Percentiles rank a stretch among this genome's conserved stretches.
phyloP scores from a whole-genome alignment of 495 filamentous ascomycete species.

The Recurvomyces mirabilis region DNA sequence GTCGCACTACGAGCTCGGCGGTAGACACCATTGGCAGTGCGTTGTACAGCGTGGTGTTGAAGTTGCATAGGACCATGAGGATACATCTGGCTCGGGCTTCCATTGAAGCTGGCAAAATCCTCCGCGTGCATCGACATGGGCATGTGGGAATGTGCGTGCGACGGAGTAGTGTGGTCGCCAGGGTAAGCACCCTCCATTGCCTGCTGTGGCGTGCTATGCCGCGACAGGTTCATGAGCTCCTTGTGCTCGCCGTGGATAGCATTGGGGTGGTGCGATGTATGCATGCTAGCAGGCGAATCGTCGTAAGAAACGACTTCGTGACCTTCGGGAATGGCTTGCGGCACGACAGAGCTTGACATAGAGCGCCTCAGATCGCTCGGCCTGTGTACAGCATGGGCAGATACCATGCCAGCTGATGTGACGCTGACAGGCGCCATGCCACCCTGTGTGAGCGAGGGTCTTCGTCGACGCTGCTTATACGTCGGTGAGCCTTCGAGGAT shows the following conservation, averaged over 20 bases:
- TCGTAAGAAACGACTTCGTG: conserved; percentile 49
- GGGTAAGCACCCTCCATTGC: conserved; percentile 50
- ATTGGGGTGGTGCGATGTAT: conserved; percentile 30
- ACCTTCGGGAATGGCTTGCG: conserved; percentile 52
- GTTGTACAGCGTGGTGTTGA: conserved; percentile 51
- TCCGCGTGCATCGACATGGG: conserved; percentile 40
- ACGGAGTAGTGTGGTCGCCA: conserved; percentile 72
- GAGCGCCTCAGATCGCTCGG: conserved; percentile 86
- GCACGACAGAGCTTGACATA: conserved; percentile 78
- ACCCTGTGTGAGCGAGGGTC: conserved; percentile 75
- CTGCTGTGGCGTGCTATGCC: conserved; percentile 77
- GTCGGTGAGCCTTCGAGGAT: conserved; percentile 96
- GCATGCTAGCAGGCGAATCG: conserved; percentile 56
- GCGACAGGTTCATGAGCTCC: conserved; percentile 70
- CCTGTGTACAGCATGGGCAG: conserved; percentile 49
- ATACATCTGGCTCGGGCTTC: conserved; percentile 33
- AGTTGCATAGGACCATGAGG: conserved; percentile 29
- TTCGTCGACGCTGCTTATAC: conserved; percentile 90
- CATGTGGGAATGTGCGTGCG: conserved; percentile 35
- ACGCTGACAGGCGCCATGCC: conserved; percentile 52
- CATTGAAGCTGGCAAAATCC: conserved; percentile 57
- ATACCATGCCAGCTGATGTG: conserved; percentile 35
- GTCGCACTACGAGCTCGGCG: conserved; percentile 90
- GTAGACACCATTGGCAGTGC: conserved; percentile 55
- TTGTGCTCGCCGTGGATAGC: conserved; percentile 54